A percentile compares a stretch with the other conserved stretches of the same genome.
phyloP scores from a whole-genome alignment of 169 alveolate species.

The Eimeria maxima region DNA sequence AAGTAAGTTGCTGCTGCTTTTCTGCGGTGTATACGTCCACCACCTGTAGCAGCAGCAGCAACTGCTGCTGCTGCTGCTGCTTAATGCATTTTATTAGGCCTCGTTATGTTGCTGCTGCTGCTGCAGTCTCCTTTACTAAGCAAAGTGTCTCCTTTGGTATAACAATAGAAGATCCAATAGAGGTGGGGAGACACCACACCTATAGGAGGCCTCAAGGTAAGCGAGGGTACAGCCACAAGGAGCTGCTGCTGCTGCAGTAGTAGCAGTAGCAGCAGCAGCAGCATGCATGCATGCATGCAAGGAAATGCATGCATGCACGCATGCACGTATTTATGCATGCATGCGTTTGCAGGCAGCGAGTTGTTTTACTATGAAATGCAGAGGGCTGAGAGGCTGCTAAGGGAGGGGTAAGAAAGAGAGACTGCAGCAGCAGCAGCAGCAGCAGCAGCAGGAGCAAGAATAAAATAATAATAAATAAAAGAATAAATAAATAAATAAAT shows the following conservation, averaged over 20 bases:
- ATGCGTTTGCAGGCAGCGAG: slow-evolving; percentile 9
- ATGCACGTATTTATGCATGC: background rate
- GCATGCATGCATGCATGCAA: slow-evolving; percentile 3
- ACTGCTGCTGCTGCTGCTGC: slow-evolving; percentile 11
- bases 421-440: background rate
- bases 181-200: background rate
- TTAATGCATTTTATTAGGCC: background rate
- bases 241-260: slow-evolving; percentile 1
- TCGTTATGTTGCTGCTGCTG: background rate
- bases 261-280: background rate
- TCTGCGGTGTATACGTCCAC: background rate
- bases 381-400: slow-evolving; percentile 52
- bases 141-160: slow-evolving; percentile 2
- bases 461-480: background rate
- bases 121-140: background rate
- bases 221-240: background rate
- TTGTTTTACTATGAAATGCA: slow-evolving; percentile 8
- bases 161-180: background rate
- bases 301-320: background rate
- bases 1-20: background rate
- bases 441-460: background rate
- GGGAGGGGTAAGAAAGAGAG: slow-evolving; percentile 3
- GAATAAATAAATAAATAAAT: background rate
- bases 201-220: background rate
- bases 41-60: slow-evolving; percentile 12